Base-by-base conservation (phyloP, 306 rosid species). In the Cercis canadensis region DNA sequence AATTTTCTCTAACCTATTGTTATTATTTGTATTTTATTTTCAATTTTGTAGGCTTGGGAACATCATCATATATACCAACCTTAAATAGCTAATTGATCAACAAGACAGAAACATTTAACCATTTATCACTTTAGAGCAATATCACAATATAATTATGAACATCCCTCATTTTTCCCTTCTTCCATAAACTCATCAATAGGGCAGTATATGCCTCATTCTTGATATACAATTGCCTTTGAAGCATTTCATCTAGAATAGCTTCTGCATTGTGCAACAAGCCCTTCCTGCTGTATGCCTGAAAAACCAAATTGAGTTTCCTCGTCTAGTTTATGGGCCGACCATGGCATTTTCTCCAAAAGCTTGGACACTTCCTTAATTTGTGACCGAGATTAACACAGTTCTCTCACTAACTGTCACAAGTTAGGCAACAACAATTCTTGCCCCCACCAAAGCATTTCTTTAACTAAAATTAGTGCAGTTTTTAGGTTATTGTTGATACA, bases 361-460 rank as follows among this genome's bases (percentile, higher is more conserved):
- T 50, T 62, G 67, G 78, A 29, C 54, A 72, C 19, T 4, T 65
- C 65, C 19, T 76, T 82, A 56, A 74, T 75, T 58, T 62, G 88
- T 39, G 86, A 76, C 74, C 61, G 80, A 36, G 90, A 87, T 11
- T 80, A 73, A 79, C 81, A 90, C 39, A 87, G 84, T 53, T 66
- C 67, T 53, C 72, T 81, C 59, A 90, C 86, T 76, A 90, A 69
- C 46, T 36, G 66, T 5, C 82, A 82, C 64, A 81, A 81, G 43
- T 78, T 82, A 6, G 84, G 75, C 69, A 82, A 65, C 44, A 86
- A 64, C 57, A 90, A 65, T 80, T 87, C 88, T 75, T 94, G 97
- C 5, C 97, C 98, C 98, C 96, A 90, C 57, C 69, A 57, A 74
- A 59, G 78, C 88, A 86, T 87, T 84, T 89, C 88, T 29, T 82